Percentiles rank a stretch among this genome's conserved stretches.
These are phyloP conservation scores for Meyerozyma carpophila DNA, from an alignment of 1,139 yeast genomes.

Conservation along the genomic window DNA sequence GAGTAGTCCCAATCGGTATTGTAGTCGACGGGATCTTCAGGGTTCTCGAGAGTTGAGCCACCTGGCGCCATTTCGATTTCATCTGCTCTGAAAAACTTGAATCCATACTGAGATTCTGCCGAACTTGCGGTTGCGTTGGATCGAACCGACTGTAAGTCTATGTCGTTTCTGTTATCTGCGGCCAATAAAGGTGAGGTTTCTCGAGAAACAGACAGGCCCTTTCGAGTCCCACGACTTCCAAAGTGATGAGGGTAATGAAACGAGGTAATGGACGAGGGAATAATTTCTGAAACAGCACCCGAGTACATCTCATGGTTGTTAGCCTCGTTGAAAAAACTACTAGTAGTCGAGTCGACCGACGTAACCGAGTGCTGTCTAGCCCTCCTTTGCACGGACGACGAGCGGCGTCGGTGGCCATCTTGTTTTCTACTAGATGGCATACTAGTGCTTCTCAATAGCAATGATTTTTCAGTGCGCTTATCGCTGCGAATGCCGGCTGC, in stretches of 20 bases:
- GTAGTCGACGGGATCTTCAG: slow-evolving; percentile 50
- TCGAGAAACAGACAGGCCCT: slow-evolving; percentile 20
- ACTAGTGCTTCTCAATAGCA: not conserved
- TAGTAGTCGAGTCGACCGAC: slow-evolving; percentile 29
- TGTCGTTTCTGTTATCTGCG: slow-evolving; percentile 17
- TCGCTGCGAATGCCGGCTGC: not conserved
- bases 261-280: slow-evolving; percentile 86
- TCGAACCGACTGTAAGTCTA: slow-evolving; percentile 22
- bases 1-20: slow-evolving; percentile 67
- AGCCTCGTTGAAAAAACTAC: slow-evolving; percentile 33
- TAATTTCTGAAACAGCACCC: slow-evolving; percentile 84
- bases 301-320: slow-evolving; percentile 71
- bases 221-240: slow-evolving; percentile 24
- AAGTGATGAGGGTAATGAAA: slow-evolving; percentile 71
- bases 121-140: slow-evolving; percentile 27
- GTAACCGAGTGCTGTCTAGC: slow-evolving; percentile 37
- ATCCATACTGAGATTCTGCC: slow-evolving; percentile 37
- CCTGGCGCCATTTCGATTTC: slow-evolving; percentile 88
- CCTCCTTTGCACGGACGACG: slow-evolving; percentile 11
- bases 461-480: slow-evolving; percentile 1
- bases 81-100: slow-evolving; percentile 75
- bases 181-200: slow-evolving; percentile 37
- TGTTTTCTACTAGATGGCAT: not conserved
- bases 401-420: slow-evolving; percentile 1
- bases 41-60: slow-evolving; percentile 68